A percentile compares a stretch with the other conserved stretches of the same genome.
Evolutionary conservation across 2,329 filamentous ascomycete genomes (phyloP).

Genomic region (Sporothrix globosa): DNA sequence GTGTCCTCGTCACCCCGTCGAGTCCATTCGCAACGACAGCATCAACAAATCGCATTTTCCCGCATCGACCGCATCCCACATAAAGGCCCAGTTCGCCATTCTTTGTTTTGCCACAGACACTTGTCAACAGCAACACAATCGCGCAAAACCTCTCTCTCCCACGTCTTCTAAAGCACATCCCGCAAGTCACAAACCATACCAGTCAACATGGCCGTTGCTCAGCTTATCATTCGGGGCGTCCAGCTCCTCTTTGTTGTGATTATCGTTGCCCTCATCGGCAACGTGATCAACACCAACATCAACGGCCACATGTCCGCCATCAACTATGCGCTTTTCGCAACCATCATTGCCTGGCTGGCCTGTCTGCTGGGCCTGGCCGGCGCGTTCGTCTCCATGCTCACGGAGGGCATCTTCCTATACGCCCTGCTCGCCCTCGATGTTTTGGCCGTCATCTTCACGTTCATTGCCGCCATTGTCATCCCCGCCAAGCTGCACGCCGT

Average conservation of each 20-base stretch:
- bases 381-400: conserved; percentile 52
- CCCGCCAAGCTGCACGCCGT: conserved; percentile 69
- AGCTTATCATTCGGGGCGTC: conserved; percentile 51
- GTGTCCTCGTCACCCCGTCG: conserved; percentile 33
- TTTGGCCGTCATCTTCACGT: conserved; percentile 66
- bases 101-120: background rate
- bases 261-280: conserved; percentile 60
- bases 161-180: conserved; percentile 7
- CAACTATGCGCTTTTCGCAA: conserved; percentile 71
- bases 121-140: conserved; percentile 1
- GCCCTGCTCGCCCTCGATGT: conserved; percentile 60
- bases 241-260: conserved; percentile 59
- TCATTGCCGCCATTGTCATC: conserved; percentile 71
- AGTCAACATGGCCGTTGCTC: conserved; percentile 45
- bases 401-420: conserved; percentile 53
- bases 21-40: conserved; percentile 15
- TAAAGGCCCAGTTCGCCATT: background rate
- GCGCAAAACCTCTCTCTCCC: background rate
- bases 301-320: conserved; percentile 53
- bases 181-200: conserved; percentile 3
- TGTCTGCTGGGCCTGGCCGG: conserved; percentile 64
- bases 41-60: background rate
- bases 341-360: conserved; percentile 66
- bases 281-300: conserved; percentile 58
- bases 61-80: background rate